Evolutionary conservation across 495 filamentous ascomycete species (phyloP), one percentile per base, ranked within the genome.

Genomic region (Articulospora tetracladia): DNA sequence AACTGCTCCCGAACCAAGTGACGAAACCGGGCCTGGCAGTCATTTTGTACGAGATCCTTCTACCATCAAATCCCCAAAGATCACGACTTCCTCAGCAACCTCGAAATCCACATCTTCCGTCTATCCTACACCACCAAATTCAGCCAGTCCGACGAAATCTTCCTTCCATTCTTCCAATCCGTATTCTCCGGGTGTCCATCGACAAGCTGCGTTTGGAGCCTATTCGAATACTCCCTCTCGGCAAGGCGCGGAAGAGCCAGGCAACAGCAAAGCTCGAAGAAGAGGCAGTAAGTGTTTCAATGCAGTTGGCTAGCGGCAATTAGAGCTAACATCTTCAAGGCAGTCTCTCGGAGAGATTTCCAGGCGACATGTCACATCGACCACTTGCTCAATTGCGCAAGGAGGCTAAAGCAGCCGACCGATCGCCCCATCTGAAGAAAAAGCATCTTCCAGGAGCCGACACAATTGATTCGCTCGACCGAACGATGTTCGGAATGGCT

Each of bases 401-500:
- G 3, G 81, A 88, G 11, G 71, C 72, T 27, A 86, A 82, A 53
- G 72, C 74, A n/a, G 88, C 88, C 3, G 65, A 88, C 58, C 82
- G 84, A 19, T 70, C 82, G 1, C 83, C 80, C 0, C 85, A 87
- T 68, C 78, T 89, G 1, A 78, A 82, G 8, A 83, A 82, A 61
- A 84, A 79, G 53, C 82, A 83, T 53, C 76, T 87, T 12, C 84
- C 89, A 17, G 82, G 85, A 28, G 75, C 90, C 0, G 94, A 98
- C 67, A 77, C 78, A 13, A 92, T 98, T 63, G 94, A 98, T 72
- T 69, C 78, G 2, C 81, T 98, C 0, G 94, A 96, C 65, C 73
- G 77, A 53, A 71, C 76, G 0, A 67, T 69, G 8, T 73, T 86
- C 1, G 76, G 78, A 19, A 73, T 70, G 8, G 72, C 77, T 1